Conservation (phyloP, 768 basidiomycete species). For the Lentinus brumalis region DNA sequence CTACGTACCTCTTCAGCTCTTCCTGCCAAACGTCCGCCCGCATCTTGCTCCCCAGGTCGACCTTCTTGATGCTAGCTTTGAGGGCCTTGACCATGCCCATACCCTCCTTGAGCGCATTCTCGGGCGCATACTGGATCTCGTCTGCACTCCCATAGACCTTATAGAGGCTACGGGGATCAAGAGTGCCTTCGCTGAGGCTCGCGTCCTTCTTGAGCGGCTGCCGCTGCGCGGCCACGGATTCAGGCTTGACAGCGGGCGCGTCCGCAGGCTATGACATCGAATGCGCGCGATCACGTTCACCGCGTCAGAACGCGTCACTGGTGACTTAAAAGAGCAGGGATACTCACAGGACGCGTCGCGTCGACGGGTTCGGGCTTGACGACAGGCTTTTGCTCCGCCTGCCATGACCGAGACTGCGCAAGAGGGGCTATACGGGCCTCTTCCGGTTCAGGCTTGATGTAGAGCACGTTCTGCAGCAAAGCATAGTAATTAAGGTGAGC, state of each 20-base stretch:
- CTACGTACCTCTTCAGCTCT: conserved; percentile 50
- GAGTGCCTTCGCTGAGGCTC: background rate
- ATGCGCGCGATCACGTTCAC: conserved; percentile 22
- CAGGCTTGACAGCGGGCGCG: background rate
- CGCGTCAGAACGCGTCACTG: background rate
- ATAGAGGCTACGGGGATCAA: conserved; percentile 31
- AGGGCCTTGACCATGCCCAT: conserved; percentile 54
- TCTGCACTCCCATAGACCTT: conserved; percentile 38
- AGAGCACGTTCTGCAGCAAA: conserved; percentile 9
- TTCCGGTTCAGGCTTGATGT: conserved; percentile 37
- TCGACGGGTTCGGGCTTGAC: conserved; percentile 39
- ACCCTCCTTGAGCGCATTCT: conserved; percentile 52
- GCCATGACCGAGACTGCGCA: conserved; percentile 7
- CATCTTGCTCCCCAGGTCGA: conserved; percentile 56
- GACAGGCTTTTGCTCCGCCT: conserved; percentile 7
- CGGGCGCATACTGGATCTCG: conserved; percentile 52
- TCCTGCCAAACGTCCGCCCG: conserved; percentile 61
- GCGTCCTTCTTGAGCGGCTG: background rate
- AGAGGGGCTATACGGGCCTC: conserved; percentile 25
- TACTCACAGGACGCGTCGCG: conserved; percentile 18
- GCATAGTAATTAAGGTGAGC: conserved; percentile 10
- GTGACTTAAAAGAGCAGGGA: background rate
- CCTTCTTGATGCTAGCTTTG: conserved; percentile 41
- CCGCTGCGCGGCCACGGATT: background rate
- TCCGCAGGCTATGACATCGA: background rate